Base-by-base conservation (phyloP, 2,329 filamentous ascomycete species). In the Beauveria caledonica region DNA sequence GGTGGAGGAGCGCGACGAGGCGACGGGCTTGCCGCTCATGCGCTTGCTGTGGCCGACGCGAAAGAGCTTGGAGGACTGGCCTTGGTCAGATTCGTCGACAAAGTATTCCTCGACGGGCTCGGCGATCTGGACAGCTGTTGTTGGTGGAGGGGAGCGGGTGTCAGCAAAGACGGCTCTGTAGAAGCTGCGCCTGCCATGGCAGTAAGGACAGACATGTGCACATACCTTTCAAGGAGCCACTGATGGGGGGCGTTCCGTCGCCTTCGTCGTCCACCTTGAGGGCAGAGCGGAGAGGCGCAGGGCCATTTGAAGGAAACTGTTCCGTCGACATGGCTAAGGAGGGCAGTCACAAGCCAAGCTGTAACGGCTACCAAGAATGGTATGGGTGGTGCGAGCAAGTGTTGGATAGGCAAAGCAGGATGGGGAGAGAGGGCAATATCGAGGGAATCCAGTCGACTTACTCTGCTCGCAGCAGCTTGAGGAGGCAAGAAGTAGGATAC, bases 111-210 rank as follows among this genome's bases (percentile, higher is more conserved):
- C 67, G 21, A 68, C 69, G 19, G 81, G 80, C 65, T 85, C 82
- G 51, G 81, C 78, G 62, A 85, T 85, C 67, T 85, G 81, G 58
- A 85, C 83, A 60, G 81, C 82, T 73, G 61, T 52, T 50, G n/a
- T 27, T 9, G 17, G 27, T 11, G 23, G 36, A n/a, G 25, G 39
- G 25, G 8, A 39, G 2, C 19, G 19, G 36, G 25, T 9, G 39
- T 19, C 39, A 52, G 48, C n/a, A 44, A 48, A 36, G 39, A n/a
- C 5, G 19, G 2, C 7, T 19, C 2, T 11, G 23, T 9, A 7
- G 5, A 21, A 15, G 17, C n/a, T 19, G 23, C 15, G 40, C 19
- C n/a, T 17, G 46, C 39, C 54, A 49, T 51, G 27, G 21, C 19
- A 53, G 36, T 11, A 27, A 9, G 13, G 36, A 25, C 27, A 25